Evolutionary conservation across 805 yeast genomes (phyloP).

Genomic region (Metschnikowia noctiluminum): DNA sequence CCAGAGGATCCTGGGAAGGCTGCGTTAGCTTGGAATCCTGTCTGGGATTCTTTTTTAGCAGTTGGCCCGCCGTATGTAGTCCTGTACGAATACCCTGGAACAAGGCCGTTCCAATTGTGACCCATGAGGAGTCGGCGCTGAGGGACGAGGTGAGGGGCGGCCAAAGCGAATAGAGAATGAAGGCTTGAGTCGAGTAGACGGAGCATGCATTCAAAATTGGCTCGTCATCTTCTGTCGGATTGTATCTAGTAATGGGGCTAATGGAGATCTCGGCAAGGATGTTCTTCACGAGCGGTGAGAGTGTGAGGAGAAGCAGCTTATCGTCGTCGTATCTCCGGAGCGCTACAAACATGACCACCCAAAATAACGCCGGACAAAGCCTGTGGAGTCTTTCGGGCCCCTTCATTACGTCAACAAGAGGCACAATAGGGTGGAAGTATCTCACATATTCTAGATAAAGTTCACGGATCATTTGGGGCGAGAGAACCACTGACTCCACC

Average conservation of each 20-base stretch:
- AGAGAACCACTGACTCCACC: constrained; percentile 63
- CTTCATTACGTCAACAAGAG: constrained; percentile 75
- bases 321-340: constrained; percentile 54
- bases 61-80: constrained; percentile 57
- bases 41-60: background rate
- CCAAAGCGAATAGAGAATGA: constrained; percentile 86
- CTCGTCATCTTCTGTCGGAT: constrained; percentile 74
- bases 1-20: too few relatives aligned
- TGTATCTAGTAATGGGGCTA: constrained; percentile 82
- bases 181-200: constrained; percentile 92
- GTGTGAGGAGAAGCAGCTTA: constrained; percentile 48
- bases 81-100: constrained; percentile 93
- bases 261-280: constrained; percentile 84
- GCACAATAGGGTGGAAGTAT: constrained; percentile 82
- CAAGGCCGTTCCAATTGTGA: constrained; percentile 87
- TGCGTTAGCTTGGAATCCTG: too few relatives aligned
- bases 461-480: constrained; percentile 56
- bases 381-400: constrained; percentile 82
- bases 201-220: constrained; percentile 85
- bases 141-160: constrained; percentile 93
- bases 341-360: constrained; percentile 89
- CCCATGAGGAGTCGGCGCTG: constrained; percentile 95
- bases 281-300: constrained; percentile 70
- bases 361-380: constrained; percentile 83
- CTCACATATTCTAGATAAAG: constrained; percentile 67